These are phyloP conservation scores for Vaccinium vitisidaea DNA, from an alignment of 148 eudicot genomes.

Conservation along the genomic window DNA sequence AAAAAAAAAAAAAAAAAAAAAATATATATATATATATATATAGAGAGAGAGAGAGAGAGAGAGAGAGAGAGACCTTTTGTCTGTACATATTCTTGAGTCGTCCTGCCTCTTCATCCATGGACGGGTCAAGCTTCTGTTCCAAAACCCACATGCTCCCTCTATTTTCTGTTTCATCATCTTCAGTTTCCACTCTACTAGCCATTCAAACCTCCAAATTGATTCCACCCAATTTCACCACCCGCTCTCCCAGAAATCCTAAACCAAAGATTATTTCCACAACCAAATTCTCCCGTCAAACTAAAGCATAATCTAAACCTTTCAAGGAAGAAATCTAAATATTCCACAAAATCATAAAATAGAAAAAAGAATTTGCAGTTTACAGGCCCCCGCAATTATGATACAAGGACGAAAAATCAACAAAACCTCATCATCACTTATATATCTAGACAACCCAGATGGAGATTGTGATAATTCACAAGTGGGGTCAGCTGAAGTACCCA, in stretches of 20 bases:
- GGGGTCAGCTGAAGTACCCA: slow-evolving; percentile 16
- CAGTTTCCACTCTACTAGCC: slow-evolving; percentile 40
- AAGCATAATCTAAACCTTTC: neutral
- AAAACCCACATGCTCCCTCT: slow-evolving; percentile 90
- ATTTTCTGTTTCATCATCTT: slow-evolving; percentile 37
- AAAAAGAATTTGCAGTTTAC: neutral
- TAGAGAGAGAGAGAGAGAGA: neutral
- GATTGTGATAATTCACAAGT: slow-evolving; percentile 13
- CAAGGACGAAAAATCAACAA: neutral
- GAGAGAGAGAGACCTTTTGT: slow-evolving; percentile 60
- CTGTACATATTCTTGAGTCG: slow-evolving; percentile 64
- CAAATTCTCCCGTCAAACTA: slow-evolving; percentile 6
- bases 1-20: no score
- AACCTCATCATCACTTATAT: neutral
- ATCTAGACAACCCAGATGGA: neutral
- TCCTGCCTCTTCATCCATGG: slow-evolving; percentile 96
- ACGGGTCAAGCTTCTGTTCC: slow-evolving; percentile 90
- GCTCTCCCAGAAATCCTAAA: neutral
- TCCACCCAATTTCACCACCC: neutral
- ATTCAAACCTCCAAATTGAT: slow-evolving; percentile 17
- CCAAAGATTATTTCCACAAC: neutral
- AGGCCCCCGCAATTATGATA: neutral
- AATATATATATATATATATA: no score
- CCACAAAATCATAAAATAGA: no score
- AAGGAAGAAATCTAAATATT: neutral